Evolutionary conservation across 345 rosid genomes (phyloP), one percentile per base, ranked within the genome.

Genomic region (Brassica carinata): DNA sequence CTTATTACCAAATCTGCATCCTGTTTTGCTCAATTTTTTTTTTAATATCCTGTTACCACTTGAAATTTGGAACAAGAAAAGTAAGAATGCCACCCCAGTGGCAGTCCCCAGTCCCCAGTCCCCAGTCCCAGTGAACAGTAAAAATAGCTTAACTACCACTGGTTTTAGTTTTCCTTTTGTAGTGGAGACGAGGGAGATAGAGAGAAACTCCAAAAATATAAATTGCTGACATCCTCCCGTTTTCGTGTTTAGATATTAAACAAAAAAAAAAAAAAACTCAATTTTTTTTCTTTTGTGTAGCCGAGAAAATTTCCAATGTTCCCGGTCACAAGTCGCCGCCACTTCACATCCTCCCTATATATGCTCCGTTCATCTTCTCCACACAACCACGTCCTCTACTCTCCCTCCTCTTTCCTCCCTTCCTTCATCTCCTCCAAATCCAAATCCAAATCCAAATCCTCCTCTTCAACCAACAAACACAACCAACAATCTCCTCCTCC

Each of bases 291-390:
- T 5, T 14, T 53, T 6, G 8, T n/a, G 26, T 5, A 2, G 59
- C 85, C 84, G 71, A 81, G 73, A 80, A 84, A 83, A 79, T 58
- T 70, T 79, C 51, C 90, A 77, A 87, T 88, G 92, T 87, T 81
- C 53, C 86, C 65, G 77, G 85, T 67, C 69, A 31, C 63, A 51
- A 64, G 85, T 74, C 83, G 83, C 76, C 86, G 84, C 84, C 84
- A 79, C 38, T 58, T 71, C 69, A 38, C 82, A 26, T 64, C 73
- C 62, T 73, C 86, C 65, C 84, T 87, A 83, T 81, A 76, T 85
- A 84, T 64, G 11, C 57, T 62, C 43, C 55, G 82, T 62, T 45
- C 77, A 66, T 43, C 82, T 63, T 67, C 83, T 75, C 83, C 79
- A 74, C 76, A 69, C 71, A 74, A 74, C 5, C 79, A 80, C 38